Evolutionary conservation across 2,329 filamentous ascomycete species (phyloP).

Genomic region (Cytospora mali): DNA sequence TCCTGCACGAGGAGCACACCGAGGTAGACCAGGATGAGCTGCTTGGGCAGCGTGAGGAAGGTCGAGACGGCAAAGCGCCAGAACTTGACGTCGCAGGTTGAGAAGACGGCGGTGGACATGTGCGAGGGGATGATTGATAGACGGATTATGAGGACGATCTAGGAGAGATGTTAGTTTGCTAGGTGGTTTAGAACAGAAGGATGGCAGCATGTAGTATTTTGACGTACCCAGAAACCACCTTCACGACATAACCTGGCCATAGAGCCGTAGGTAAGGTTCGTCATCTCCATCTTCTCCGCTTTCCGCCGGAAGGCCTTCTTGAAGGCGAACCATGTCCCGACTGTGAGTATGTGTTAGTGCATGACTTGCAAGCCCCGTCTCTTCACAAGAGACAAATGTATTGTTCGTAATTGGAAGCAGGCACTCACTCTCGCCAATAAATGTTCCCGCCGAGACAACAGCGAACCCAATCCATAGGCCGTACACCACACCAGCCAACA

Average conservation of each 20-base stretch:
- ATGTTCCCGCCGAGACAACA: slow-evolving; percentile 45
- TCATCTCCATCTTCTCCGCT: slow-evolving; percentile 43
- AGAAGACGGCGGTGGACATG: slow-evolving; percentile 47
- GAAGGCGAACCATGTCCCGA: slow-evolving; percentile 46
- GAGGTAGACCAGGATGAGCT: slow-evolving; percentile 46
- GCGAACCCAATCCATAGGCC: slow-evolving; percentile 46
- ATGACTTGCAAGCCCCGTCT: neutral
- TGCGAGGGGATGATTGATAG: slow-evolving; percentile 46
- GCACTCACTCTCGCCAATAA: slow-evolving; percentile 43
- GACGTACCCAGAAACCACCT: slow-evolving; percentile 43
- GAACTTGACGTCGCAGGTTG: slow-evolving; percentile 46
- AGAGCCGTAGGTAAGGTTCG: slow-evolving; percentile 45
- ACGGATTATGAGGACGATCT: slow-evolving; percentile 45
- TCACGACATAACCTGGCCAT: slow-evolving; percentile 44
- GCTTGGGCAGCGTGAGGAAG: slow-evolving; percentile 45
- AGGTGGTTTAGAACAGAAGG: too few relatives aligned
- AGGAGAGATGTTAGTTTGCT: slow-evolving; percentile 12
- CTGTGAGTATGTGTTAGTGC: slow-evolving; percentile 27
- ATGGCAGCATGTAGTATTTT: too few relatives aligned
- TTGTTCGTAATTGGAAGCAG: neutral
- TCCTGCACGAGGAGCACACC: slow-evolving; percentile 41
- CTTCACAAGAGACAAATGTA: neutral
- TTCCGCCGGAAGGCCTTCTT: slow-evolving; percentile 41
- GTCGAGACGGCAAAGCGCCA: slow-evolving; percentile 45
- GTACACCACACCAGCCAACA: slow-evolving; percentile 46